Evolutionary conservation across 2,329 filamentous ascomycete genomes (phyloP).

Genomic region (Nectriaceae sp.): DNA sequence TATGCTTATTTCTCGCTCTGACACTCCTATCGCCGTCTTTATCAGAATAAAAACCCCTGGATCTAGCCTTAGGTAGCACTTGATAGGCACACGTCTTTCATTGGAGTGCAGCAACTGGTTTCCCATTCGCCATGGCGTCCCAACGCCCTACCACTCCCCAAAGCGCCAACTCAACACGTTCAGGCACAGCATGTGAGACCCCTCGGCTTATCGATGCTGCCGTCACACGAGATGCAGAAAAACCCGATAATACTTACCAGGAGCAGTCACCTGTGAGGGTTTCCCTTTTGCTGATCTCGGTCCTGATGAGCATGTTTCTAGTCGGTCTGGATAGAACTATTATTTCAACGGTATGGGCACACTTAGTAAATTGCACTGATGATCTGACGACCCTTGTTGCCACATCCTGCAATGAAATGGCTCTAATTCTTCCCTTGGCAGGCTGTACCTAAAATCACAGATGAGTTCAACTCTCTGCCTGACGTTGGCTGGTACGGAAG

Average conservation of each 20-base stretch:
- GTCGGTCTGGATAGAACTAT: conserved; percentile 6
- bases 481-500: conserved; percentile 35
- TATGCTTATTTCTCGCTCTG: too few species aligned
- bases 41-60: too few species aligned
- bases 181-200: background rate
- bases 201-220: too few species aligned
- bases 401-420: conserved; percentile 37
- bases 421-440: background rate
- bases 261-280: background rate
- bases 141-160: background rate
- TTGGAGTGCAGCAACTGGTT: background rate
- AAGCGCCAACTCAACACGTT: background rate
- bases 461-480: conserved; percentile 30
- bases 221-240: background rate
- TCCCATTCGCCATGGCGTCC: background rate
- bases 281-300: conserved; percentile 2
- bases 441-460: conserved; percentile 34
- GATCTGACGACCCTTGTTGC: conserved; percentile 29
- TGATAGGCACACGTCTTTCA: too few species aligned
- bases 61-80: too few species aligned
- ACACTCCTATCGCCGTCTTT: too few species aligned
- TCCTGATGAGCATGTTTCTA: conserved; percentile 9
- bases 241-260: background rate
- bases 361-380: background rate
- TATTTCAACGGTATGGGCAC: background rate